Percentiles rank a stretch among this genome's conserved stretches.
These are phyloP conservation scores for Naganishia onofrii DNA, from an alignment of 768 basidiomycete species.

Conservation along the genomic window DNA sequence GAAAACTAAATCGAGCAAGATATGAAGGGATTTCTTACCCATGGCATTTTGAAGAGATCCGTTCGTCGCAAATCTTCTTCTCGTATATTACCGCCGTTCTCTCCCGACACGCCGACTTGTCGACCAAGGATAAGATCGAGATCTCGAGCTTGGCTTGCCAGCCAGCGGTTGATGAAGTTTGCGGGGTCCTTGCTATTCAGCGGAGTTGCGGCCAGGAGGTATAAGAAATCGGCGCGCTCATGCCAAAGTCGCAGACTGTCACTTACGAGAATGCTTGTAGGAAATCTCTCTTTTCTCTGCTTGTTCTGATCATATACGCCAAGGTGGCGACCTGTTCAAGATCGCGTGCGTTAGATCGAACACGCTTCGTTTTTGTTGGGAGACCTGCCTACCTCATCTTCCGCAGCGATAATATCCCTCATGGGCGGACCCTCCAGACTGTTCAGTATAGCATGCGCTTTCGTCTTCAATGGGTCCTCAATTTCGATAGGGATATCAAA, in stretches of 20 bases:
- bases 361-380: neutral
- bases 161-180: conserved; percentile 81
- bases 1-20: no score
- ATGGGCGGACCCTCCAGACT: conserved; percentile 69
- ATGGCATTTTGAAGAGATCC: conserved; percentile 86
- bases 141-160: conserved; percentile 87
- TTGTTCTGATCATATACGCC: conserved; percentile 79
- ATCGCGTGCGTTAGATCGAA: neutral
- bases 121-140: conserved; percentile 84
- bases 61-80: conserved; percentile 83
- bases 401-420: conserved; percentile 64
- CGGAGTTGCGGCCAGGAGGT: neutral
- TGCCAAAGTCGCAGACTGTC: conserved; percentile 17
- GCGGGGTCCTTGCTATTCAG: conserved; percentile 61
- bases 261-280: conserved; percentile 67
- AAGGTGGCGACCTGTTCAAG: conserved; percentile 68
- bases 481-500: conserved; percentile 87
- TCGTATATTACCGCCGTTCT: conserved; percentile 57
- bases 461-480: conserved; percentile 73
- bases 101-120: conserved; percentile 60
- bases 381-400: conserved; percentile 71
- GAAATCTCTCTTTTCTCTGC: conserved; percentile 82
- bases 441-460: conserved; percentile 68
- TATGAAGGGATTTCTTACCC: conserved; percentile 59
- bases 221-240: neutral